phyloP scores from a whole-genome alignment of 495 filamentous ascomycete genomes.

The Penicillium riverlandense region DNA sequence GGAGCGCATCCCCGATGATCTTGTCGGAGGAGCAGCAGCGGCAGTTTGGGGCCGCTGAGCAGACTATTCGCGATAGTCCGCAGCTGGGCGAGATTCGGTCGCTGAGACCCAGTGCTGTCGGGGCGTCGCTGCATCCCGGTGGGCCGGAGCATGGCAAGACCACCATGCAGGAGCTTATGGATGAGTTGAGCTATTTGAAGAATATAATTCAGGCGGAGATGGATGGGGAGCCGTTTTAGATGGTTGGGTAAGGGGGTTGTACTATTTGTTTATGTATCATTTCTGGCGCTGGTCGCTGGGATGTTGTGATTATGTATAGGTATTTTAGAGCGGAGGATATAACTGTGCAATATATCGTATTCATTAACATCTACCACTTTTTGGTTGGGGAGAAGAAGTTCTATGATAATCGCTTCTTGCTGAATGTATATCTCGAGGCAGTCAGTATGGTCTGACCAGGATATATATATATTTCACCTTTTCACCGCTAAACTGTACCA shows the following conservation, averaged over 20 bases:
- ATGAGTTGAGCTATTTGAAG: conserved; percentile 46
- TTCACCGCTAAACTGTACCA: too few species aligned
- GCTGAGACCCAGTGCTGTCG: conserved; percentile 8
- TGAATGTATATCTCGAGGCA: too few species aligned
- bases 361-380: too few species aligned
- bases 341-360: too few species aligned
- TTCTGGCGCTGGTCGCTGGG: conserved; percentile 4
- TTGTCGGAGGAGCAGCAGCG: conserved; percentile 11
- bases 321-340: not conserved
- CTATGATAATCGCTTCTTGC: too few species aligned
- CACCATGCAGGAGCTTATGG: conserved; percentile 43
- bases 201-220: conserved; percentile 40
- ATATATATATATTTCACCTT: too few species aligned
- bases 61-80: too few species aligned
- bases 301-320: not conserved
- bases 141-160: conserved; percentile 16
- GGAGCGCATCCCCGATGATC: conserved; percentile 15
- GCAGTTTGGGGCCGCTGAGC: too few species aligned
- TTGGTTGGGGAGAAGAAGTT: too few species aligned
- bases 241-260: not conserved
- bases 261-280: not conserved
- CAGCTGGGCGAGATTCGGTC: too few species aligned
- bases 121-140: conserved; percentile 12
- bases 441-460: too few species aligned
- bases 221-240: conserved; percentile 18